Percentiles rank a stretch among this genome's conserved stretches.
phyloP scores from a whole-genome alignment of 495 filamentous ascomycete species.

The Neurospora sp. region DNA sequence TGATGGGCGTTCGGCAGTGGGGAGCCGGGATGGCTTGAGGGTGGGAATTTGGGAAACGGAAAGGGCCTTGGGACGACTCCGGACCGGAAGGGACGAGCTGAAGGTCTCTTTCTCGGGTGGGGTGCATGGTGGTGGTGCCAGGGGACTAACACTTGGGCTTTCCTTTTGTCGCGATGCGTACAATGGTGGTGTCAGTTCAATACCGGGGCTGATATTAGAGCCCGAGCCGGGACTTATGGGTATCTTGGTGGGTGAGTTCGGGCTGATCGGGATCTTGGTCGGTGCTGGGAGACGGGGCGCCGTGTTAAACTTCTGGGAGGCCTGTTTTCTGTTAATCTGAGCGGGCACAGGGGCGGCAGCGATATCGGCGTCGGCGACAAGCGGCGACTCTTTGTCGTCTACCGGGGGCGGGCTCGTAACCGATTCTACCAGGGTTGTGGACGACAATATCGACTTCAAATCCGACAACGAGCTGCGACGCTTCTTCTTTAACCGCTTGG shows the following conservation, averaged over 20 bases:
- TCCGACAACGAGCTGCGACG: slow-evolving; percentile 89
- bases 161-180: slow-evolving; percentile 35
- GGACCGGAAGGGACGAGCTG: neutral
- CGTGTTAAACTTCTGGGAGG: slow-evolving; percentile 49
- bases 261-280: slow-evolving; percentile 36
- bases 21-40: slow-evolving; percentile 25
- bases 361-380: slow-evolving; percentile 1
- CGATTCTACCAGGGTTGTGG: slow-evolving; percentile 34
- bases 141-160: slow-evolving; percentile 21
- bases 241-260: slow-evolving; percentile 13
- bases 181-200: neutral
- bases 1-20: slow-evolving; percentile 1
- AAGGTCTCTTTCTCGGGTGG: slow-evolving; percentile 2
- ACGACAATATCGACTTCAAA: slow-evolving; percentile 52
- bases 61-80: slow-evolving; percentile 28
- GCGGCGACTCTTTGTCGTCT: neutral
- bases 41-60: slow-evolving; percentile 40
- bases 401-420: slow-evolving; percentile 4
- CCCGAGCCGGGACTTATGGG: neutral
- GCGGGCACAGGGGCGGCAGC: slow-evolving; percentile 26
- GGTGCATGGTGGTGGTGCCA: slow-evolving; percentile 9
- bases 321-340: slow-evolving; percentile 43
- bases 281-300: slow-evolving; percentile 27
- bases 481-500: slow-evolving; percentile 56
- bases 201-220: neutral